A percentile compares a stretch with the other conserved stretches of the same genome.
Conservation (phyloP, 257 asterid genomes). For the Jacaranda copaia region DNA sequence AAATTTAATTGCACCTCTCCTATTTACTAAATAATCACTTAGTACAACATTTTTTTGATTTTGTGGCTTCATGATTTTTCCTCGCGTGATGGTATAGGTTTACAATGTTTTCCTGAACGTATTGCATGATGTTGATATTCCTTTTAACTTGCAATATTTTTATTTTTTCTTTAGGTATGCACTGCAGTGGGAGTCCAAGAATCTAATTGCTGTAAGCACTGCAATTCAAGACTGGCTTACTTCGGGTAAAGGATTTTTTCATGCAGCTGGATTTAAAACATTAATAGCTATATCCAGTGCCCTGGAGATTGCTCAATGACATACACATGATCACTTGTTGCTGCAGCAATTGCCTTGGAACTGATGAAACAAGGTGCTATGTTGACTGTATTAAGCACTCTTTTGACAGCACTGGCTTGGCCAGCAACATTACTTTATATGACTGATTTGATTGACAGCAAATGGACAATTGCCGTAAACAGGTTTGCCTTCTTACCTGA, state of each 20-base stretch:
- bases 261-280: slow-evolving; percentile 25
- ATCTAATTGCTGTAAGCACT: slow-evolving; percentile 86
- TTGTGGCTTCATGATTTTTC: slow-evolving; percentile 7
- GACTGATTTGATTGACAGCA: slow-evolving; percentile 91
- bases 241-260: slow-evolving; percentile 69
- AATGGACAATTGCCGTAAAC: slow-evolving; percentile 89
- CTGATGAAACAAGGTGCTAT: slow-evolving; percentile 95
- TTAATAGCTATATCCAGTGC: neutral
- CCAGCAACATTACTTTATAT: slow-evolving; percentile 81
- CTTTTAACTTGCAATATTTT: slow-evolving; percentile 24
- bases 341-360: slow-evolving; percentile 75
- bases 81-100: neutral
- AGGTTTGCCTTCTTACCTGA: slow-evolving; percentile 57
- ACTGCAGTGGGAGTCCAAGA: slow-evolving; percentile 92
- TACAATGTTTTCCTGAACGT: slow-evolving; percentile 27
- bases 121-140: slow-evolving; percentile 20
- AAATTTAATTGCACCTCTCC: slow-evolving; percentile 8
- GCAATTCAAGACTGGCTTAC: slow-evolving; percentile 98
- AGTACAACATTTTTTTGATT: neutral
- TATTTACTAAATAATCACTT: slow-evolving; percentile 3
- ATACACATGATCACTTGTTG: slow-evolving; percentile 35
- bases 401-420: slow-evolving; percentile 91
- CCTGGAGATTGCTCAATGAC: slow-evolving; percentile 33
- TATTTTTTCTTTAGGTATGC: slow-evolving; percentile 71
- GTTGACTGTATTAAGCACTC: slow-evolving; percentile 86